These are phyloP conservation scores for Skeletonema potamos DNA, from an alignment of 108 stramenopile species.

Conservation along the genomic window DNA sequence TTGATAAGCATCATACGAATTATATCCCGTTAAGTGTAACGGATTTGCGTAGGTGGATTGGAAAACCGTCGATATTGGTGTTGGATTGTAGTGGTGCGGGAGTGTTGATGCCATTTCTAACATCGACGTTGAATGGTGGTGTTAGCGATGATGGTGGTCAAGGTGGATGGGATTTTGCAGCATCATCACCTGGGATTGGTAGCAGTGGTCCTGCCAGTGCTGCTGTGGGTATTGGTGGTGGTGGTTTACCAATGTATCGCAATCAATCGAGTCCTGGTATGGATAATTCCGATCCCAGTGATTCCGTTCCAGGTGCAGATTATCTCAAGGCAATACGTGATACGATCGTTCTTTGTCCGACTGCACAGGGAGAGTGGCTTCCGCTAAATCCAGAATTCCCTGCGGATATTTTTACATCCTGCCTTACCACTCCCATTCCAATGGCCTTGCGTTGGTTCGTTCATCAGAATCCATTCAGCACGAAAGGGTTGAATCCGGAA, in stretches of 20 bases:
- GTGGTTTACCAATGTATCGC: background rate
- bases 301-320: conserved; percentile 14
- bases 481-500: conserved; percentile 48
- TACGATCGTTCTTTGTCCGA: conserved; percentile 95
- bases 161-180: conserved; percentile 20
- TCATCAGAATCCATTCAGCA: conserved; percentile 69
- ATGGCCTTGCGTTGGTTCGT: conserved; percentile 97
- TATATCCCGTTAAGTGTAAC: conserved; percentile 94
- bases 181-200: conserved; percentile 41
- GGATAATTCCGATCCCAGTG: conserved; percentile 10
- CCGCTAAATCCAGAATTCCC: conserved; percentile 94
- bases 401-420: conserved; percentile 97
- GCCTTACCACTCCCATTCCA: conserved; percentile 96
- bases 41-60: conserved; percentile 91
- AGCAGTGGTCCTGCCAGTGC: background rate
- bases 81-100: conserved; percentile 94
- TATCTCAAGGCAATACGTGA: conserved; percentile 61
- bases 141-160: conserved; percentile 20
- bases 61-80: conserved; percentile 89
- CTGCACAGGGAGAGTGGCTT: conserved; percentile 90
- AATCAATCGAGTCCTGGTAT: background rate
- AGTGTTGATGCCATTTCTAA: conserved; percentile 87
- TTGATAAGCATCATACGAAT: conserved; percentile 95
- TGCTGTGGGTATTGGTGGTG: conserved; percentile 16
- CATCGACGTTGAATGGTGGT: conserved; percentile 40